Evolutionary conservation across 768 basidiomycete genomes (phyloP), one percentile per base, ranked within the genome.

Genomic region (Xerocomus brunneocitrinus): DNA sequence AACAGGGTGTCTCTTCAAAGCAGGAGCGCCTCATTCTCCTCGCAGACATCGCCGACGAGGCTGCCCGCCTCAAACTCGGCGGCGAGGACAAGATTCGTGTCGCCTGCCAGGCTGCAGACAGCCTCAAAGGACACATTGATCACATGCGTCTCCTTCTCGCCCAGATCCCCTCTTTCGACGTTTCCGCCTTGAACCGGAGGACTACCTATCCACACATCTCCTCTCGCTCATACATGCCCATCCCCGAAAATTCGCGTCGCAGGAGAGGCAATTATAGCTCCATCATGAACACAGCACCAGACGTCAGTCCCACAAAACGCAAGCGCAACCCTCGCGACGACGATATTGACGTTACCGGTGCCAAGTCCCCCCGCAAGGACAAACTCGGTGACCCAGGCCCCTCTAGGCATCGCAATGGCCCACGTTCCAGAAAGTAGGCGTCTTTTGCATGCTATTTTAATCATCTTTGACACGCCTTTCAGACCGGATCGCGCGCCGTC

Each of bases 71-170:
- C 72, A 92, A 94, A 71, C 81, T 93, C 56, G 95, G 95, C 27
- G 91, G 90, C 50, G 95, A 98, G 70, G 97, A 98, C 82, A 98
- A 98, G 78, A 95, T 98, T 70, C 83, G 92, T 64, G 91, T 95
- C 55, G 92, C 92, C 19, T 91, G 87, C 60, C 86, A 85, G 58
- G 93, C 93, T 27, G 90, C 91, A 35, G 94, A 98, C 74, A 87
- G 83, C 62, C 84, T 98, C 71, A 82, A 85, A 63, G 70, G 72
- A 8, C 84, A 89, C 68, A 72, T 77, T 43, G 65, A 66, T 55
- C 84, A 90, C 62, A 80, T 90, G 65, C 75, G 76, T 46, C 72
- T 76, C 24, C 78, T 91, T 32, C 74, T 88, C 9, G 79, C 80
- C 55, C 73, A 79, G 54, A 68, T 89, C 8, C 87, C 87, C 22